These are phyloP conservation scores for Didymosphaeria variabile DNA, from an alignment of 2,329 filamentous ascomycete species.

Conservation along the genomic window DNA sequence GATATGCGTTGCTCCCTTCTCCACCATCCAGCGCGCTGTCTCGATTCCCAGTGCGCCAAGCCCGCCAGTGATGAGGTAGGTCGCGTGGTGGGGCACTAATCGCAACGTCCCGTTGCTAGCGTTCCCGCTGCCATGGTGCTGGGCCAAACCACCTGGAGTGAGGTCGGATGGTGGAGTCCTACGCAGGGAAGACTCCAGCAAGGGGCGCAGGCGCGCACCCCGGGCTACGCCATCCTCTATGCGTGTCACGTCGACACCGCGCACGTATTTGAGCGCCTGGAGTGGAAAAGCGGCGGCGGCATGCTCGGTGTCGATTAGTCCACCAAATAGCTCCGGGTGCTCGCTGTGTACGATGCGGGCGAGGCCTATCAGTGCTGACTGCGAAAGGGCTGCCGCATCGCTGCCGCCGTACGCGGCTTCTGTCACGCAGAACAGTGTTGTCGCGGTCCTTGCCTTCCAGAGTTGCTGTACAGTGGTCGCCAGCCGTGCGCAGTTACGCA, in stretches of 20 bases:
- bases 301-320: conserved; percentile 46
- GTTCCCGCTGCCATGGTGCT: conserved; percentile 54
- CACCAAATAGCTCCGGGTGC: conserved; percentile 52
- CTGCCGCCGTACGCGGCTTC: neutral
- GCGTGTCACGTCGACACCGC: conserved; percentile 47
- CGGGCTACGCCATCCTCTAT: conserved; percentile 50
- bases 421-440: conserved; percentile 1
- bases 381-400: conserved; percentile 41
- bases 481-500: neutral
- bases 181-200: conserved; percentile 20
- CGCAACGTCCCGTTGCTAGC: conserved; percentile 48
- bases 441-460: no score
- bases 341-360: conserved; percentile 51
- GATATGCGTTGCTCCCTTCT: conserved; percentile 44
- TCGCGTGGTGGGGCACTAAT: conserved; percentile 27
- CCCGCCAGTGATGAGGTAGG: conserved; percentile 54
- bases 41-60: conserved; percentile 53
- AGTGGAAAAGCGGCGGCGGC: conserved; percentile 39
- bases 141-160: neutral
- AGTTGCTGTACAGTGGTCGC: neutral
- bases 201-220: conserved; percentile 38
- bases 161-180: conserved; percentile 25
- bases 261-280: conserved; percentile 50
- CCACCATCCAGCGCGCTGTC: conserved; percentile 51
- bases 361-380: conserved; percentile 49